Evolutionary conservation across 2,329 filamentous ascomycete species (phyloP).

Genomic region (Epichloe baconii): DNA sequence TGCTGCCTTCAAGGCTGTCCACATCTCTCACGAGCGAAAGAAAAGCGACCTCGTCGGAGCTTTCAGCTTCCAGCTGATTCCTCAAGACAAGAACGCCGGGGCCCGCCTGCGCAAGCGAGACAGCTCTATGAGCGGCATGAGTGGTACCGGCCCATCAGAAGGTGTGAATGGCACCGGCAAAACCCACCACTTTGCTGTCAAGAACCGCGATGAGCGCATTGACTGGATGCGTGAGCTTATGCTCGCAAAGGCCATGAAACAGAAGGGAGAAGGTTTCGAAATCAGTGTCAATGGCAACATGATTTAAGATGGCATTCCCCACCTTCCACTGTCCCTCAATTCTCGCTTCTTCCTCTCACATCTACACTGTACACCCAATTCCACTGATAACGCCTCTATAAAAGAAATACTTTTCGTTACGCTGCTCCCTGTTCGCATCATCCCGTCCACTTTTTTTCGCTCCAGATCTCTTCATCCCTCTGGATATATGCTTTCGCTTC

Average conservation of each 20-base stretch:
- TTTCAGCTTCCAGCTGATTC: slow-evolving; percentile 78
- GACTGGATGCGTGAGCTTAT: slow-evolving; percentile 96
- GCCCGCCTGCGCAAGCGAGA: slow-evolving; percentile 41
- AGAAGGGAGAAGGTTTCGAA: slow-evolving; percentile 73
- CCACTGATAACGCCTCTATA: background rate
- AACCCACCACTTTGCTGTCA: slow-evolving; percentile 88
- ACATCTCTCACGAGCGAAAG: slow-evolving; percentile 40
- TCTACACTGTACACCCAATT: too few relatives aligned
- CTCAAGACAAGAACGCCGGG: slow-evolving; percentile 43
- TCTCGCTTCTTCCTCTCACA: background rate
- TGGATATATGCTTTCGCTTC: too few relatives aligned
- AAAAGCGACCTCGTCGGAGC: slow-evolving; percentile 49
- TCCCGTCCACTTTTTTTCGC: background rate
- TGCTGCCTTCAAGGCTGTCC: slow-evolving; percentile 74
- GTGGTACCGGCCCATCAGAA: slow-evolving; percentile 21
- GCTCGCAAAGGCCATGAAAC: slow-evolving; percentile 75
- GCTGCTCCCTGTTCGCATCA: background rate
- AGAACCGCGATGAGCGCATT: slow-evolving; percentile 75
- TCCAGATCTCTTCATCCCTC: background rate
- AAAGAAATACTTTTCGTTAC: background rate
- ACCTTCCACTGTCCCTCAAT: background rate
- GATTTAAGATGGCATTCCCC: slow-evolving; percentile 27
- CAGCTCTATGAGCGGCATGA: slow-evolving; percentile 26
- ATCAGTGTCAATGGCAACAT: slow-evolving; percentile 70
- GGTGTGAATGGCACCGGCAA: slow-evolving; percentile 55